Percentiles rank a stretch among this genome's conserved stretches.
Evolutionary conservation across 1,284 basidiomycete genomes (phyloP).

Genomic region (Volvariella volvacea): DNA sequence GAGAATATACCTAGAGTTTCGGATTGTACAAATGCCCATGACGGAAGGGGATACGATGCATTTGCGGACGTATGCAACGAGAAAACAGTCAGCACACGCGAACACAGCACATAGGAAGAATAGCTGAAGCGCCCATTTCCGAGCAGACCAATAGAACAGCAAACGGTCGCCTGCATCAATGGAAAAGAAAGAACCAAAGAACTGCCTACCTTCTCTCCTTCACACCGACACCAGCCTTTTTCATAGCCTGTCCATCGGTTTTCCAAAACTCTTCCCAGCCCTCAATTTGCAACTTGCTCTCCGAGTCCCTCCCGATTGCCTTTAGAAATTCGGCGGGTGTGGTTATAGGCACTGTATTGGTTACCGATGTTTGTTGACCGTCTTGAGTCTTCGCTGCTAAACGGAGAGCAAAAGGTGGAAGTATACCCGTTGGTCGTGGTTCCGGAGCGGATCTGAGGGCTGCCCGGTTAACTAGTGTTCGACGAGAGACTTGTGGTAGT

Average conservation of each 20-base stretch:
- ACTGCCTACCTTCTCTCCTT: constrained; percentile 55
- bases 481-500: constrained; percentile 18
- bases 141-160: no score
- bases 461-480: constrained; percentile 36
- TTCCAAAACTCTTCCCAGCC: constrained; percentile 69
- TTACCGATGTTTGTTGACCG: constrained; percentile 6
- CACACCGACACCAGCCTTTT: constrained; percentile 56
- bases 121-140: no score
- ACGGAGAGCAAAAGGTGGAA: constrained; percentile 2
- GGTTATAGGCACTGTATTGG: constrained; percentile 21
- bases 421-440: constrained; percentile 14
- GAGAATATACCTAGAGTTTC: constrained; percentile 55
- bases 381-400: no score
- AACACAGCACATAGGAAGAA: no score
- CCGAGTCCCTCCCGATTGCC: constrained; percentile 60
- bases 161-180: constrained; percentile 1
- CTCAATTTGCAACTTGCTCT: constrained; percentile 50
- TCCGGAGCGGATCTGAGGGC: constrained; percentile 23
- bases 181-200: not conserved
- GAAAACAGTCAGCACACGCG: no score
- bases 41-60: no score
- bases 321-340: constrained; percentile 61
- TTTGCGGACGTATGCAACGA: no score
- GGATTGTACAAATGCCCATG: no score
- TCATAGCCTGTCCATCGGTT: constrained; percentile 48